Base-by-base conservation (phyloP, 345 rosid species). In the Syzygium aromaticum region DNA sequence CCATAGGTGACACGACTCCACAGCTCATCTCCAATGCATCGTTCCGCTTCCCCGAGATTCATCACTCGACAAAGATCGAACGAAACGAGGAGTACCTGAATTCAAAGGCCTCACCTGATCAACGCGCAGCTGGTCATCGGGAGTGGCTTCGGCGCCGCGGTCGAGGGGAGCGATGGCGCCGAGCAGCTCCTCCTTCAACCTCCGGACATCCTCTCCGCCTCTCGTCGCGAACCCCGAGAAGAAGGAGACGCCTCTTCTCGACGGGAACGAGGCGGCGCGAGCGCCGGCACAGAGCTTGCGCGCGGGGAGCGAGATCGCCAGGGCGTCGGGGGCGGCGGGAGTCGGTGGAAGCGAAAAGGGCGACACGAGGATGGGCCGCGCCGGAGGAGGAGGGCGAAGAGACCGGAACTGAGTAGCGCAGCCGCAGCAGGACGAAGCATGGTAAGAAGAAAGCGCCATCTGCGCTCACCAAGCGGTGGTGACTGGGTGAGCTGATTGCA, bases 71-170 rank as follows among this genome's bases (percentile, higher is more conserved):
- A 73, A 73, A 73, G 46, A 73, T 73, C 27, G 49, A 73, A 38
- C 22, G 19, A 84, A 84, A 49, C 57, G 56, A 78, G 40, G 8
- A 57, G 56, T 27, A 12, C 57, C 59, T 57, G 59, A 84, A 23
- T n/a, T 40, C 46, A 49, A 59, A 77, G 23, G 33, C 52, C 86
- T 22, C 80, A 93, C 93, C 91, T 91, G 85, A 85, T 91, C 88
- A 49, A 93, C 91, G 22, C 77, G 90, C 30, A 86, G 38, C 83
- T 89, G 93, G 86, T 91, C 92, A 22, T 90, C 85, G n/a, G 88
- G 90, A 11, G 90, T 63, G 51, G 93, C 92, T 40, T 89, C 92
- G 52, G 91, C 90, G 19, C 94, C 93, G 23, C 94, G 94, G 89
- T 93, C 94, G 57, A 93, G 92, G 21, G 92, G 90, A 6, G 90